A percentile compares a stretch with the other conserved stretches of the same genome.
Evolutionary conservation across 139 green algal species (phyloP).

Genomic region (Penium margaritaceum): DNA sequence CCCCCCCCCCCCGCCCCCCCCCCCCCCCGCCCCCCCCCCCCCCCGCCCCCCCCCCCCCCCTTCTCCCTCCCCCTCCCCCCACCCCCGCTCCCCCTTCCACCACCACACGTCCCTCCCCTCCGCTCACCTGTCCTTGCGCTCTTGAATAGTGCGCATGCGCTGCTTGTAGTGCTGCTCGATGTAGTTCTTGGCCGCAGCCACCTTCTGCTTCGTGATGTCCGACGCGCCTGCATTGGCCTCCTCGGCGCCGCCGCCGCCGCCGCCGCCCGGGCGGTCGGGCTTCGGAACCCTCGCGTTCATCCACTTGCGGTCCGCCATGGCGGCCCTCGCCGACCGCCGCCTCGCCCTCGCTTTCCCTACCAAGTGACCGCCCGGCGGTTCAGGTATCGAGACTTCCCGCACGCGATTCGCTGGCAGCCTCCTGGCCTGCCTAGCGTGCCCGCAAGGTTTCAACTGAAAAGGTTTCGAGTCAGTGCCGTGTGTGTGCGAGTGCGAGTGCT

Average conservation of each 20-base stretch:
- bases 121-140: conserved; percentile 49
- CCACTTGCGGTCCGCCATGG: conserved; percentile 5
- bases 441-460: no score
- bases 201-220: conserved; percentile 40
- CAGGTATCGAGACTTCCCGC: no score
- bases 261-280: no score
- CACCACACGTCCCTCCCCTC: neutral
- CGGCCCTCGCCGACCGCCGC: no score
- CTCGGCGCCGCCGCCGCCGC: no score
- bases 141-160: conserved; percentile 67
- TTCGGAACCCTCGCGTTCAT: neutral
- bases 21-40: neutral
- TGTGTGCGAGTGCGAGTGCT: no score
- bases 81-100: neutral
- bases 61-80: neutral
- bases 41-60: neutral
- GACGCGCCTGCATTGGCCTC: no score
- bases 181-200: conserved; percentile 72
- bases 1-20: neutral
- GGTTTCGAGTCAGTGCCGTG: no score
- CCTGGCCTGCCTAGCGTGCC: no score
- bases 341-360: no score
- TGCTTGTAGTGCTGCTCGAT: conserved; percentile 91
- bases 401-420: no score
- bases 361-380: no score